Percentiles rank a stretch among this genome's conserved stretches.
These are phyloP conservation scores for Lepidium didymum DNA, from an alignment of 345 rosid genomes.

Conservation along the genomic window DNA sequence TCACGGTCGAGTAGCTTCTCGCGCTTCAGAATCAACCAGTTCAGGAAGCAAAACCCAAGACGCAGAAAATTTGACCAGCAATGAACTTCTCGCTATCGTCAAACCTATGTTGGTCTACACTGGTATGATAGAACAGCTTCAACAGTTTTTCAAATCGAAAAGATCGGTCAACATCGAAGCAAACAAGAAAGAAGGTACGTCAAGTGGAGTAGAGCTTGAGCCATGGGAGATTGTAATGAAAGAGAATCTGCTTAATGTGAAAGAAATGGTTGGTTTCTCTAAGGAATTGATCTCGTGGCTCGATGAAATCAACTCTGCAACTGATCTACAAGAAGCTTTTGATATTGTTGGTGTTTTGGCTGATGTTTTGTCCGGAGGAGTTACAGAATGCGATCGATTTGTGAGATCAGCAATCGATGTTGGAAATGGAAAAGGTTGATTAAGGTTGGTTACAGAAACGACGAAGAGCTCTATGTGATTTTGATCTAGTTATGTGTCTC, in stretches of 20 bases:
- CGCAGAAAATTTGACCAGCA: constrained; percentile 32
- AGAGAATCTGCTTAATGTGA: constrained; percentile 57
- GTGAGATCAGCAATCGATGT: constrained; percentile 60
- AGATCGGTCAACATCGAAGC: constrained; percentile 29
- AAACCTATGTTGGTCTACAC: constrained; percentile 84
- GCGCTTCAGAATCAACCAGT: constrained; percentile 41
- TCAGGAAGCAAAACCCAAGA: constrained; percentile 29
- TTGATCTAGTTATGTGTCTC: background rate
- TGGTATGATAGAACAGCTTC: constrained; percentile 91
- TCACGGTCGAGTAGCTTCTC: constrained; percentile 55
- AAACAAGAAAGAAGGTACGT: constrained; percentile 38
- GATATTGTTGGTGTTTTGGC: constrained; percentile 68
- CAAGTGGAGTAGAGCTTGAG: constrained; percentile 47
- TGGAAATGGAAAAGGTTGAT: constrained; percentile 62
- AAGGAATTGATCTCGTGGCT: constrained; percentile 81
- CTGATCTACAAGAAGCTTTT: constrained; percentile 84
- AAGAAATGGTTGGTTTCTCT: constrained; percentile 79
- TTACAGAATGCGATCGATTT: constrained; percentile 60
- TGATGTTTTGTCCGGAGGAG: constrained; percentile 73
- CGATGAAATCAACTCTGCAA: constrained; percentile 66
- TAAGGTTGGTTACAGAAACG: background rate
- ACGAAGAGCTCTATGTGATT: constrained; percentile 4
- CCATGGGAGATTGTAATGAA: constrained; percentile 81
- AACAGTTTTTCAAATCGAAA: constrained; percentile 63
- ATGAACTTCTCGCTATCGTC: constrained; percentile 58